These are phyloP conservation scores for Teunomyces pallodes DNA, from an alignment of 805 yeast genomes.

Conservation along the genomic window DNA sequence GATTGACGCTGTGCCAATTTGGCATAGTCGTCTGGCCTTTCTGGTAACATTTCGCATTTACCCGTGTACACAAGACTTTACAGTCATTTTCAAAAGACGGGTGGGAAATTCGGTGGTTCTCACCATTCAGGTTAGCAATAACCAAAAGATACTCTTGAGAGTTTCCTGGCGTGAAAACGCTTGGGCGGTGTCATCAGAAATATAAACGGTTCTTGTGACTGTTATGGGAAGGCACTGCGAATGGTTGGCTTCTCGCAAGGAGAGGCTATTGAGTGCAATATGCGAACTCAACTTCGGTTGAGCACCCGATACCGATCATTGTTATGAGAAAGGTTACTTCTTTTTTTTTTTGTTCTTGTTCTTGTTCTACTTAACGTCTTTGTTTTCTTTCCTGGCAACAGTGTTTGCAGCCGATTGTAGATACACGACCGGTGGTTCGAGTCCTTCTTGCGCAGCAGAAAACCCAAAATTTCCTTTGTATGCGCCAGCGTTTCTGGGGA, in stretches of 20 bases:
- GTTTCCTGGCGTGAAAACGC: conserved; percentile 57
- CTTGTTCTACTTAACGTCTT: background rate
- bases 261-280: conserved; percentile 59
- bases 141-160: conserved; percentile 48
- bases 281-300: conserved; percentile 41
- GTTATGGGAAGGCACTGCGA: conserved; percentile 56
- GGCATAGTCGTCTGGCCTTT: conserved; percentile 27
- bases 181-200: conserved; percentile 59
- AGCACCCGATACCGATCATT: conserved; percentile 66
- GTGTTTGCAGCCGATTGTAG: background rate
- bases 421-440: conserved; percentile 5
- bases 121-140: conserved; percentile 39
- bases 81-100: conserved; percentile 24
- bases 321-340: conserved; percentile 42
- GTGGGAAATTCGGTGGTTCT: conserved; percentile 69
- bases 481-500: background rate
- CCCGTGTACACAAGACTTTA: conserved; percentile 38
- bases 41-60: conserved; percentile 48
- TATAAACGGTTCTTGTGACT: conserved; percentile 16
- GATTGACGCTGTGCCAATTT: conserved; percentile 2
- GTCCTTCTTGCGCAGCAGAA: background rate
- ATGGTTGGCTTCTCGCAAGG: conserved; percentile 47
- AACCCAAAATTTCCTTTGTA: background rate
- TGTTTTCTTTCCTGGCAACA: background rate
- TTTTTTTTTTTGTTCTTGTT: conserved; percentile 6